Evolutionary conservation across 805 yeast species (phyloP).

Genomic region (Barnettozyma californica): DNA sequence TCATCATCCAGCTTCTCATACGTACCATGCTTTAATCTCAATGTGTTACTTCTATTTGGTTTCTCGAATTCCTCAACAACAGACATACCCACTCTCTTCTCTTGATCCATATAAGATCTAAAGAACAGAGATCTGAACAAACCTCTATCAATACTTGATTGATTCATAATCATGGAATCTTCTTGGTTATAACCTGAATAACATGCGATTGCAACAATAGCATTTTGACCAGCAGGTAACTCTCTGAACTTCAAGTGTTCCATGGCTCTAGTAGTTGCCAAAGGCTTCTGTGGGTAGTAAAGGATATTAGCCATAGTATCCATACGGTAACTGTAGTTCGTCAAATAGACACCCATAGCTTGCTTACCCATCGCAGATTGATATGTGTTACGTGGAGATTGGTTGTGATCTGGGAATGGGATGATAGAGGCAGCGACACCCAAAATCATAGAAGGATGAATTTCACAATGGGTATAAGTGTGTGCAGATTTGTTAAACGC

Average conservation of each 20-base stretch:
- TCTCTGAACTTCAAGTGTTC: slow-evolving; percentile 96
- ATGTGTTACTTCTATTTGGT: slow-evolving; percentile 90
- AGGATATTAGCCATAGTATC: slow-evolving; percentile 98
- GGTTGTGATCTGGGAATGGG: slow-evolving; percentile 99
- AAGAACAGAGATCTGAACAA: slow-evolving; percentile 92
- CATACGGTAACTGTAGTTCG: slow-evolving; percentile 95
- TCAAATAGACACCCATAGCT: slow-evolving; percentile 98
- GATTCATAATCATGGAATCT: slow-evolving; percentile 99
- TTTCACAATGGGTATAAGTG: slow-evolving; percentile 97
- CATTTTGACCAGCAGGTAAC: slow-evolving; percentile 98
- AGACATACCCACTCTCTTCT: slow-evolving; percentile 96
- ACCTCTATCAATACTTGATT: slow-evolving; percentile 94
- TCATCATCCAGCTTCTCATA: slow-evolving; percentile 98
- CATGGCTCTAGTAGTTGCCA: slow-evolving; percentile 98
- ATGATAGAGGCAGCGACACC: slow-evolving; percentile 98
- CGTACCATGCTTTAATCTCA: slow-evolving; percentile 95
- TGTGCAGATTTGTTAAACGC: slow-evolving; percentile 54
- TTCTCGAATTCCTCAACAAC: slow-evolving; percentile 97
- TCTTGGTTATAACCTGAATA: slow-evolving; percentile 98
- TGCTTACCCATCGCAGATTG: slow-evolving; percentile 99
- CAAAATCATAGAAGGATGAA: slow-evolving; percentile 96
- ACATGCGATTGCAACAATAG: slow-evolving; percentile 96
- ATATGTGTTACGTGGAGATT: slow-evolving; percentile 98
- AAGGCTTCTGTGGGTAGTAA: slow-evolving; percentile 96
- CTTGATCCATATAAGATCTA: slow-evolving; percentile 98